Evolutionary conservation across 2,329 filamentous ascomycete genomes (phyloP).

Genomic region (Ustulina deusta): DNA sequence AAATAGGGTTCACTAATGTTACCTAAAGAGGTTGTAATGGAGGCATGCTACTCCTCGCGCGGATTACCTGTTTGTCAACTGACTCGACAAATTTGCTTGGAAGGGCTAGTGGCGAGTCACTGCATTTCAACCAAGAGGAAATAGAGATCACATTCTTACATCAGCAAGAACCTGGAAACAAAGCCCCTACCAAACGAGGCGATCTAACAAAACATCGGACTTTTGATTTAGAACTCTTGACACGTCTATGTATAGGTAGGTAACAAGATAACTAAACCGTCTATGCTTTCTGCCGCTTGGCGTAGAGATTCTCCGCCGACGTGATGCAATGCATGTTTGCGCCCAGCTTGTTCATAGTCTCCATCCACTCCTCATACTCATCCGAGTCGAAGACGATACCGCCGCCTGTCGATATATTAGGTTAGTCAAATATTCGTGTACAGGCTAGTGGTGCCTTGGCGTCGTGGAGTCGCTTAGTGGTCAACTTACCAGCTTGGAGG

Average conservation of each 20-base stretch:
- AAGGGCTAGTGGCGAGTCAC: not conserved
- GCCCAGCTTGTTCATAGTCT: conserved; percentile 94
- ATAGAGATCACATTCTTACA: not conserved
- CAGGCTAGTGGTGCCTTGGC: not conserved
- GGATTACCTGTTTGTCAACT: not conserved
- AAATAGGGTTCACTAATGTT: not conserved
- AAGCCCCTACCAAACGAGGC: not conserved
- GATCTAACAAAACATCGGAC: not conserved
- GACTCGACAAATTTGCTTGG: not conserved
- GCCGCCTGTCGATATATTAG: conserved; percentile 64
- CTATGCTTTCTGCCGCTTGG: conserved; percentile 50
- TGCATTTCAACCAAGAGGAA: not conserved
- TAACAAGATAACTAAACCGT: not conserved
- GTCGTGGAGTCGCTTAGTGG: conserved; percentile 6
- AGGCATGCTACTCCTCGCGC: not conserved
- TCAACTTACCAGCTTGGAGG: conserved; percentile 76
- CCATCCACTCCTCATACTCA: conserved; percentile 89
- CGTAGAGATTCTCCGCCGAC: conserved; percentile 78
- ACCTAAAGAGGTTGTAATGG: not conserved
- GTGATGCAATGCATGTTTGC: conserved; percentile 91
- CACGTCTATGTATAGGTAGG: conserved; percentile 18
- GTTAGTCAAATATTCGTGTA: conserved; percentile 8
- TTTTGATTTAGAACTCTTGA: conserved; percentile 18
- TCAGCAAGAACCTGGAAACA: not conserved
- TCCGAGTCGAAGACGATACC: conserved; percentile 97